A percentile compares a stretch with the other conserved stretches of the same genome.
phyloP scores from a whole-genome alignment of 306 rosid species.

The Prinsepia uniflora region DNA sequence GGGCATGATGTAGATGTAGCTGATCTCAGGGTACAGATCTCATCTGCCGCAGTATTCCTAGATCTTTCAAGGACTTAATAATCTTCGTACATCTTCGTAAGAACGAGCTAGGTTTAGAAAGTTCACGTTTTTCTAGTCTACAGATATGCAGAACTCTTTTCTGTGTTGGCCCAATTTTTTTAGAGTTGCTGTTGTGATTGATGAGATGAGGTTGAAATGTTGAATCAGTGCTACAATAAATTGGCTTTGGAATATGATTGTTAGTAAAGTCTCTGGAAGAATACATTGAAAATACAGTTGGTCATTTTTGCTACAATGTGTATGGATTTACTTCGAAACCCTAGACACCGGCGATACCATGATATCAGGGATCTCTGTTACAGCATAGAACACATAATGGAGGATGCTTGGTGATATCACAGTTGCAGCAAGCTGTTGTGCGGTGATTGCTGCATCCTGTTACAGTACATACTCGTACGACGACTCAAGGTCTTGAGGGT shows the following conservation, averaged over 20 bases:
- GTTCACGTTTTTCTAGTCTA: conserved; percentile 22
- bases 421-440: conserved; percentile 70
- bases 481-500: conserved; percentile 33
- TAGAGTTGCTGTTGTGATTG: conserved; percentile 19
- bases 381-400: conserved; percentile 84
- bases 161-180: conserved; percentile 10
- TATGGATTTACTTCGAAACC: background rate
- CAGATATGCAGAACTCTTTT: conserved; percentile 27
- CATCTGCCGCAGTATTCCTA: conserved; percentile 75
- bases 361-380: conserved; percentile 46
- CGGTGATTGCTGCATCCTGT: conserved; percentile 91
- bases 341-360: background rate
- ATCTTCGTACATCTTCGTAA: conserved; percentile 16
- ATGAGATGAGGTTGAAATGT: conserved; percentile 15
- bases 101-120: conserved; percentile 22
- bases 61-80: conserved; percentile 57
- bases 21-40: conserved; percentile 73
- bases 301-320: background rate
- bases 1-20: conserved; percentile 96
- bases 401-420: conserved; percentile 62
- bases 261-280: background rate
- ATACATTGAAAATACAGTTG: background rate
- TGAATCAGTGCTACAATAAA: conserved; percentile 16
- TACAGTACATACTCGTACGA: conserved; percentile 46
- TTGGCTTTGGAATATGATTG: conserved; percentile 1